Percentiles rank a stretch among this genome's conserved stretches.
phyloP scores from a whole-genome alignment of 2,329 filamentous ascomycete species.

The Mycocentrospora acerina region DNA sequence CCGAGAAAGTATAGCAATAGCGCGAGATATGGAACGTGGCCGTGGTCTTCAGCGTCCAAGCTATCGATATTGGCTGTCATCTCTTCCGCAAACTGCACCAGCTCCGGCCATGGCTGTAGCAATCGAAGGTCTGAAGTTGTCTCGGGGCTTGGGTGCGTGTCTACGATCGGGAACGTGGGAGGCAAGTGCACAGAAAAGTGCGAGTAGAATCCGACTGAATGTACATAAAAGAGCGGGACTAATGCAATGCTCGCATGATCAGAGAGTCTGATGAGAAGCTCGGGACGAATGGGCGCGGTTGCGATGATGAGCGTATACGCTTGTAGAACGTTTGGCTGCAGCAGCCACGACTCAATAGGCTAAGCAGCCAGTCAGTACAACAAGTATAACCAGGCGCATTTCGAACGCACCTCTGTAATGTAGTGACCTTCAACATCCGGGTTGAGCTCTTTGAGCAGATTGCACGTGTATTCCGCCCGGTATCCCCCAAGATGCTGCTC shows the following conservation, averaged over 20 bases:
- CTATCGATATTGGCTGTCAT: slow-evolving; percentile 69
- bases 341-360: slow-evolving; percentile 49
- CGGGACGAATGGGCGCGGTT: slow-evolving; percentile 58
- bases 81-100: slow-evolving; percentile 65
- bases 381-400: neutral
- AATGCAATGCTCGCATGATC: slow-evolving; percentile 56
- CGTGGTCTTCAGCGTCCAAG: slow-evolving; percentile 78
- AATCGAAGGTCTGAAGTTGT: slow-evolving; percentile 83
- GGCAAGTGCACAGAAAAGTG: slow-evolving; percentile 80
- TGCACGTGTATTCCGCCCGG: slow-evolving; percentile 75
- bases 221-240: slow-evolving; percentile 77
- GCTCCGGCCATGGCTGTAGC: slow-evolving; percentile 81
- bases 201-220: slow-evolving; percentile 90
- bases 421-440: slow-evolving; percentile 84
- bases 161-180: slow-evolving; percentile 84
- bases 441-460: slow-evolving; percentile 82
- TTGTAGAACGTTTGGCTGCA: slow-evolving; percentile 41
- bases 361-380: slow-evolving; percentile 25
- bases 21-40: slow-evolving; percentile 85
- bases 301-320: slow-evolving; percentile 64
- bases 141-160: slow-evolving; percentile 90
- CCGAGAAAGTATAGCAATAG: slow-evolving; percentile 81
- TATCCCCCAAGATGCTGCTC: slow-evolving; percentile 73
- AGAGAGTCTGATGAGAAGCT: slow-evolving; percentile 54
- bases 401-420: slow-evolving; percentile 53